A percentile compares a stretch with the other conserved stretches of the same genome.
phyloP scores from a whole-genome alignment of 1,284 basidiomycete species.

The Ceratorhiza oryzae-sativae region DNA sequence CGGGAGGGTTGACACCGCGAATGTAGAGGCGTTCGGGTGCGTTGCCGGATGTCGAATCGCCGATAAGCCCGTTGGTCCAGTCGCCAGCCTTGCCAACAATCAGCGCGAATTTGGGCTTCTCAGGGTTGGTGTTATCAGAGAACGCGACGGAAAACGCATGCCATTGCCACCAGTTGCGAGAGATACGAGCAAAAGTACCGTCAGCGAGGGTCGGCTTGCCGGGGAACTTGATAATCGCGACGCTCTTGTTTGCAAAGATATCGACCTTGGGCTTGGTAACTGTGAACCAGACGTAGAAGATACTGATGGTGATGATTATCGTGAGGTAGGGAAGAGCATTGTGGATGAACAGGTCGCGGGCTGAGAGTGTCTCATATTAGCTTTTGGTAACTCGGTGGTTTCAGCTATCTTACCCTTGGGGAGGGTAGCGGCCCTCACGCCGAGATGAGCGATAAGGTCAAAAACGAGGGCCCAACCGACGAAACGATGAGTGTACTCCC shows the following conservation, averaged over 20 bases:
- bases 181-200: constrained; percentile 27
- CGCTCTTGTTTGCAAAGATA: constrained; percentile 17
- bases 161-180: constrained; percentile 28
- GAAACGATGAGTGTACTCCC: constrained; percentile 37
- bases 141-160: constrained; percentile 34
- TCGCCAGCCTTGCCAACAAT: constrained; percentile 26
- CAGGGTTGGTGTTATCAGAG: constrained; percentile 2
- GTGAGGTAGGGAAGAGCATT: constrained; percentile 24
- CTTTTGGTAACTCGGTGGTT: neutral
- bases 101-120: constrained; percentile 17
- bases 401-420: neutral
- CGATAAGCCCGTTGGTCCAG: constrained; percentile 30
- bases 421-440: constrained; percentile 3
- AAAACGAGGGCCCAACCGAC: constrained; percentile 24
- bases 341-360: neutral
- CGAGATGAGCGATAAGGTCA: constrained; percentile 19
- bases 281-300: constrained; percentile 37
- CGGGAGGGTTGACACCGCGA: constrained; percentile 28
- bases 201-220: constrained; percentile 10
- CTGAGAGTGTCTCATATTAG: neutral
- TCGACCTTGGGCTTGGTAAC: constrained; percentile 3
- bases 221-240: constrained; percentile 28
- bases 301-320: neutral
- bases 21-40: constrained; percentile 23
- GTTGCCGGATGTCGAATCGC: neutral